Evolutionary conservation across 176 grass and related monocot species (phyloP), one percentile per base, ranked within the genome.

Genomic region (Hyparrhenia diplandra): DNA sequence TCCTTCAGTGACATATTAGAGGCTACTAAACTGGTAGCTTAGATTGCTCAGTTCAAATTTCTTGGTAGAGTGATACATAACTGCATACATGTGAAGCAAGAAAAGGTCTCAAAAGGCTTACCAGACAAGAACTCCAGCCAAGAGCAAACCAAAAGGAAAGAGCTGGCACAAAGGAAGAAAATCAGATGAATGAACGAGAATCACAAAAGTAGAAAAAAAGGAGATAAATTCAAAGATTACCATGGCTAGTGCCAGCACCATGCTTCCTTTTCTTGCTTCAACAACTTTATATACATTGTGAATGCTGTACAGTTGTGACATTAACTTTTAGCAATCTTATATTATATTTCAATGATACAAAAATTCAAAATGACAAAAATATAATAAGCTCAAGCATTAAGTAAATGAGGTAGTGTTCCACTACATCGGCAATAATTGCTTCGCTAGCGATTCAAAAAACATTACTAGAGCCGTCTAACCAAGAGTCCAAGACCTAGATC

Each of bases 241-340:
- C 95, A 98, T 98, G 40, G 92, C 92, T 80, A 98, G 71, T 79
- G 95, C 95, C 78, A 87, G 80, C 52, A 98, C 25, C 90, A 98
- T 93, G 71, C 87, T 98, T 88, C 92, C 95, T 95, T 93, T 94
- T 85, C 87, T 95, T 75, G 92, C 90, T 77, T 76, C 58, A 4
- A 98, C 90, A 13, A 98, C 92, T 84, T 93, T 98, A 54, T 94
- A 89, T 24, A 95, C 95, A 84, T 98, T 98, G 67, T 87, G 84
- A 76, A 91, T 89, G 74, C 95, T 98, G 88, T 74, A 92, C 10
- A 51, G 8, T 89, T 63, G 64, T 9, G 66, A 72, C 5, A 78
- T 63, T 57, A 79, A 46, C 34, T 79, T 79, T 72, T 77, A 45
- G 75, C 27, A 1, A 55, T 2, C 21, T 57, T 81, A 25, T 43